Conservation (phyloP, 108 stramenopile genomes). For the Fragilariopsis cylindrus region DNA sequence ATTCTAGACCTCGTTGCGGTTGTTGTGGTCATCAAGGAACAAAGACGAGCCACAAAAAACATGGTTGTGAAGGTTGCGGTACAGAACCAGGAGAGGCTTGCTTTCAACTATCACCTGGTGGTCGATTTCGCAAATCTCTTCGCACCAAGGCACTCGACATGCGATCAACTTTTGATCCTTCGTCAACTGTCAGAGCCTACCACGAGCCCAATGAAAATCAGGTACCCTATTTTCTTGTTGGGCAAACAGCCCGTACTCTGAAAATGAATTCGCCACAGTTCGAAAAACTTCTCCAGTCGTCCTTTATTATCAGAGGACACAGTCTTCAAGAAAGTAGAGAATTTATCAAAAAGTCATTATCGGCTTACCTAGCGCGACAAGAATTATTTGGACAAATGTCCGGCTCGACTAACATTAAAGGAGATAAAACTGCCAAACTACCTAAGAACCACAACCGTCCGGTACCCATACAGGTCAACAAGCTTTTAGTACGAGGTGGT, state of each 20-base stretch:
- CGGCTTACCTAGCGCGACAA: constrained; percentile 52
- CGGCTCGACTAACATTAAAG: background rate
- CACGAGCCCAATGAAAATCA: constrained; percentile 66
- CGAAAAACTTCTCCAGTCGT: constrained; percentile 34
- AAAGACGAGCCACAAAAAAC: constrained; percentile 57
- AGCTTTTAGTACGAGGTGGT: constrained; percentile 37
- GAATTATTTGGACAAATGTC: constrained; percentile 37
- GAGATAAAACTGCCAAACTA: background rate
- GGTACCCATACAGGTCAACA: constrained; percentile 47
- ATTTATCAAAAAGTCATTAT: constrained; percentile 52
- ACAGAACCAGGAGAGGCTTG: constrained; percentile 78
- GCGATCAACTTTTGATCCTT: constrained; percentile 50
- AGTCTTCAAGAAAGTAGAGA: constrained; percentile 48
- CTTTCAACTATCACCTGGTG: constrained; percentile 46
- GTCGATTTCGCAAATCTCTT: constrained; percentile 50
- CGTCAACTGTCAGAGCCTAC: constrained; percentile 50
- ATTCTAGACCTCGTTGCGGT: constrained; percentile 35
- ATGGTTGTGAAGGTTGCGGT: constrained; percentile 76
- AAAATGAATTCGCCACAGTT: constrained; percentile 46
- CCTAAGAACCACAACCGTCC: constrained; percentile 42
- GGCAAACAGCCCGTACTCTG: constrained; percentile 22
- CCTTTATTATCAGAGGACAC: constrained; percentile 61
- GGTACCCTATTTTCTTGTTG: constrained; percentile 45
- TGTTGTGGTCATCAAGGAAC: constrained; percentile 68
- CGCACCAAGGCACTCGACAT: constrained; percentile 57